These are phyloP conservation scores for Monosporascus sp. DNA, from an alignment of 2,329 filamentous ascomycete genomes.

Conservation along the genomic window DNA sequence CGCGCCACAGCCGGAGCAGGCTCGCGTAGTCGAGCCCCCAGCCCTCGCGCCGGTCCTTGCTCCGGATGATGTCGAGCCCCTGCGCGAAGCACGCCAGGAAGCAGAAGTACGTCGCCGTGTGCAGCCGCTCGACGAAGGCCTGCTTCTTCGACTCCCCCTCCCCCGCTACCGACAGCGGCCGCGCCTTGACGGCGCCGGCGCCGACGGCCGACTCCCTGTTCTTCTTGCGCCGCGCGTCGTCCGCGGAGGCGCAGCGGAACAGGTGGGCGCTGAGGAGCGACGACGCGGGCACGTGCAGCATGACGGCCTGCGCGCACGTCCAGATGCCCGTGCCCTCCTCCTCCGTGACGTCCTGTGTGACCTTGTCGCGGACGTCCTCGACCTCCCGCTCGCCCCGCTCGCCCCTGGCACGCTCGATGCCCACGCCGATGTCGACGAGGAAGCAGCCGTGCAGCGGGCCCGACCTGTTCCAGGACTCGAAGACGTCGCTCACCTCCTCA, in stretches of 20 bases:
- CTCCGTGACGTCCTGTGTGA: constrained; percentile 62
- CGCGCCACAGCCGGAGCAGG: constrained; percentile 59
- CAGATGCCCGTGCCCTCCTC: constrained; percentile 64
- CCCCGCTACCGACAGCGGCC: constrained; percentile 12
- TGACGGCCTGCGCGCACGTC: constrained; percentile 57
- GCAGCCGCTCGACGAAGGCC: constrained; percentile 50
- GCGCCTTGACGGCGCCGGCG: constrained; percentile 22
- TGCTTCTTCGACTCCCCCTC: constrained; percentile 27
- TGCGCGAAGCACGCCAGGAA: constrained; percentile 60
- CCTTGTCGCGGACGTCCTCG: constrained; percentile 60
- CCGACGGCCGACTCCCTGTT: constrained; percentile 40
- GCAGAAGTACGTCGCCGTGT: constrained; percentile 54
- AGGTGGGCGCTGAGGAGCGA: constrained; percentile 60
- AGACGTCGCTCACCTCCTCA: constrained; percentile 54
- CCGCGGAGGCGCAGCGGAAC: constrained; percentile 58
- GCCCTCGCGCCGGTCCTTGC: constrained; percentile 49
- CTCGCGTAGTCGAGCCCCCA: constrained; percentile 52
- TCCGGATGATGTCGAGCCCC: constrained; percentile 58
- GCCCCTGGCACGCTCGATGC: constrained; percentile 50
- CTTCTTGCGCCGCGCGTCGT: constrained; percentile 48
- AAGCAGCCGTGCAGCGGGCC: constrained; percentile 56
- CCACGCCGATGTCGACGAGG: constrained; percentile 55
- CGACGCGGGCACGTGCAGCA: constrained; percentile 56
- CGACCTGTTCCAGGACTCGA: constrained; percentile 53
- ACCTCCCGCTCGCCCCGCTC: constrained; percentile 45